Percentiles rank a stretch among this genome's conserved stretches.
These are phyloP conservation scores for Talaromyces thailandensis DNA, from an alignment of 495 filamentous ascomycete species.

Conservation along the genomic window DNA sequence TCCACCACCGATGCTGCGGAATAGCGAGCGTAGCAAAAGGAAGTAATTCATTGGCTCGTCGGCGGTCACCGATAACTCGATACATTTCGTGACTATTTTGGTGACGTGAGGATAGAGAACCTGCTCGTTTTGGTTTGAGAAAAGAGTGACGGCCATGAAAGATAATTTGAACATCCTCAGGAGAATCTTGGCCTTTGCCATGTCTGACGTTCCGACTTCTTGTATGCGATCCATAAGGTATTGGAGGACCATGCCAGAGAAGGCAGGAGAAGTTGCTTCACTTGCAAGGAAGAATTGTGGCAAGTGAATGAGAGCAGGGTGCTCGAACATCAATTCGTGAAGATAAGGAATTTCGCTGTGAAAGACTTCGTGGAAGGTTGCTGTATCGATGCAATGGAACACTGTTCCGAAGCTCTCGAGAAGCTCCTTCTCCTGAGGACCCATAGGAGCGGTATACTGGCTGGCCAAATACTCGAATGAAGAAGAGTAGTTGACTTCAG, in stretches of 20 bases:
- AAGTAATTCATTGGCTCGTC: slow-evolving; percentile 99
- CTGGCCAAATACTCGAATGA: slow-evolving; percentile 85
- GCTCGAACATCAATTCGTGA: slow-evolving; percentile 96
- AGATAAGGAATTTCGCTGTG: slow-evolving; percentile 93
- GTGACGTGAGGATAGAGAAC: slow-evolving; percentile 92
- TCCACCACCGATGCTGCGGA: slow-evolving; percentile 93
- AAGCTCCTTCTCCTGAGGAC: slow-evolving; percentile 94
- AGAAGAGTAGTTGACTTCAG: slow-evolving; percentile 66
- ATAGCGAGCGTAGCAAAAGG: slow-evolving; percentile 81
- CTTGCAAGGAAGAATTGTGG: slow-evolving; percentile 97
- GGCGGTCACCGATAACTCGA: slow-evolving; percentile 87
- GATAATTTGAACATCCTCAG: slow-evolving; percentile 95
- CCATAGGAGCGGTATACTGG: slow-evolving; percentile 83
- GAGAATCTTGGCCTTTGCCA: slow-evolving; percentile 82
- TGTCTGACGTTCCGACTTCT: slow-evolving; percentile 86
- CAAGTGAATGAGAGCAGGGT: slow-evolving; percentile 85
- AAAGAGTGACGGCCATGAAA: slow-evolving; percentile 98
- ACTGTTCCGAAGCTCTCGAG: slow-evolving; percentile 96
- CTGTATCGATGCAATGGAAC: slow-evolving; percentile 97
- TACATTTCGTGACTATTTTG: slow-evolving; percentile 92
- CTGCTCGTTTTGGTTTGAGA: slow-evolving; percentile 88
- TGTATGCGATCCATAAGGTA: slow-evolving; percentile 95
- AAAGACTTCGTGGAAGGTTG: slow-evolving; percentile 97
- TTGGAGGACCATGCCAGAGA: slow-evolving; percentile 93
- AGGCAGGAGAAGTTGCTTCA: slow-evolving; percentile 93